phyloP scores from a whole-genome alignment of 805 yeast genomes.

The Blastobotrys muscicola region DNA sequence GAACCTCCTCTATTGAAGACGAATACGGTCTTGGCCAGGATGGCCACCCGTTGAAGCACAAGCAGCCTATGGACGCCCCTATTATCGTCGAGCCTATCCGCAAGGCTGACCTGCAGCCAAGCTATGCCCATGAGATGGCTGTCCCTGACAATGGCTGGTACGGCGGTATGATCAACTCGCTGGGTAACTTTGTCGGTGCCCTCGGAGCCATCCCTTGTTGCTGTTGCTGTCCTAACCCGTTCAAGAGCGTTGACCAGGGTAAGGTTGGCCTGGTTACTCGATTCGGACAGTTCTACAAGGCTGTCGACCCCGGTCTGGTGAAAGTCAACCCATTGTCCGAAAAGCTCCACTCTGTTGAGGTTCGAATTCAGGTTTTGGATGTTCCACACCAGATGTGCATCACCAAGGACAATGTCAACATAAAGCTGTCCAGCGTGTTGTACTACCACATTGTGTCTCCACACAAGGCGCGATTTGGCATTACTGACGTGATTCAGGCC shows the following conservation, averaged over 20 bases:
- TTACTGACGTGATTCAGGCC: constrained; percentile 44
- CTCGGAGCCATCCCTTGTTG: constrained; percentile 49
- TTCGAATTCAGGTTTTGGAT: constrained; percentile 51
- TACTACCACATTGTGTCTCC: constrained; percentile 62
- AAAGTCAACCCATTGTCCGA: constrained; percentile 61
- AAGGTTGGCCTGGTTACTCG: constrained; percentile 57
- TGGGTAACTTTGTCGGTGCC: constrained; percentile 42
- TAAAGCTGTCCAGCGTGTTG: constrained; percentile 54
- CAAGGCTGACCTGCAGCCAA: constrained; percentile 21
- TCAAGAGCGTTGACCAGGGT: constrained; percentile 53
- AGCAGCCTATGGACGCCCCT: constrained; percentile 10
- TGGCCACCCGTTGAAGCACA: background rate
- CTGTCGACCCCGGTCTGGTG: constrained; percentile 61
- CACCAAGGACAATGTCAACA: constrained; percentile 61
- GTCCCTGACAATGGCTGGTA: constrained; percentile 29
- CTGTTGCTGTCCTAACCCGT: constrained; percentile 49
- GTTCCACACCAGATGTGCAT: constrained; percentile 60
- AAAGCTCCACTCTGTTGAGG: constrained; percentile 39
- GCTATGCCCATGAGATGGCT: constrained; percentile 30
- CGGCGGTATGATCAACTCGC: constrained; percentile 23
- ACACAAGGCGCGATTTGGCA: constrained; percentile 52
- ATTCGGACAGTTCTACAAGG: constrained; percentile 55
- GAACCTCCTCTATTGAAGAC: constrained; percentile 2
- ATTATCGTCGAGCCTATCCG: constrained; percentile 22
- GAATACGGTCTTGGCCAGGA: constrained; percentile 4